Evolutionary conservation across 1,284 basidiomycete genomes (phyloP), one percentile per base, ranked within the genome.

Genomic region (Meira nashicola): DNA sequence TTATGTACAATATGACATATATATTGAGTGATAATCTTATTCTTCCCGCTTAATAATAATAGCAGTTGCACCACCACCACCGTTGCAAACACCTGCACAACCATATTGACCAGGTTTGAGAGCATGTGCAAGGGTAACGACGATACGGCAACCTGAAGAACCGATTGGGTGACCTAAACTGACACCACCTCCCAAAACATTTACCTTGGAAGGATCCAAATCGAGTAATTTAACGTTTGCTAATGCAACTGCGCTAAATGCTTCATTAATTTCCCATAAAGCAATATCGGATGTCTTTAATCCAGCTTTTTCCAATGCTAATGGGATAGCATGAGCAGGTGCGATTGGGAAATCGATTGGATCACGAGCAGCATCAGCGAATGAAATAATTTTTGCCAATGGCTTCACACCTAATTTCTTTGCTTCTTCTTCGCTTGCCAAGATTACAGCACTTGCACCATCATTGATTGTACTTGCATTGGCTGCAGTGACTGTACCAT

Each of bases 271-370:
- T 81, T 99, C 95, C 78, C 92, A 98, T 57, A 89, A 84, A 38
- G 92, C 84, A 68, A 98, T 91, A 76, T 98, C 91, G 53, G 89
- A 83, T 60, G 87, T 79, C 37, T 85, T 85, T 59, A 98, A 82
- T 69, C 89, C 89, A 50, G 94, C 95, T 66, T 84, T 86, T 82
- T 92, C 82, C 59, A 99, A 83, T 9, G 95, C 95, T 64, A 86
- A 82, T 43, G 95, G 95, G 49, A 98, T 83, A 40, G 93, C 94
- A 61, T 89, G 83, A 23, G 94, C 89, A 28, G 95, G 95, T 33
- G 95, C 95, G 69, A 87, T 85, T 50, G 94, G 92, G 86, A 99
- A 99, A 81, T 98, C 92, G 71, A 97, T 89, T 40, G 95, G 95
- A 37, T 90, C 91, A 71, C 92, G 87, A 73, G 95, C 95, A 65